These are phyloP conservation scores for Eucalyptus curtisii DNA, from an alignment of 345 rosid genomes.

Conservation along the genomic window DNA sequence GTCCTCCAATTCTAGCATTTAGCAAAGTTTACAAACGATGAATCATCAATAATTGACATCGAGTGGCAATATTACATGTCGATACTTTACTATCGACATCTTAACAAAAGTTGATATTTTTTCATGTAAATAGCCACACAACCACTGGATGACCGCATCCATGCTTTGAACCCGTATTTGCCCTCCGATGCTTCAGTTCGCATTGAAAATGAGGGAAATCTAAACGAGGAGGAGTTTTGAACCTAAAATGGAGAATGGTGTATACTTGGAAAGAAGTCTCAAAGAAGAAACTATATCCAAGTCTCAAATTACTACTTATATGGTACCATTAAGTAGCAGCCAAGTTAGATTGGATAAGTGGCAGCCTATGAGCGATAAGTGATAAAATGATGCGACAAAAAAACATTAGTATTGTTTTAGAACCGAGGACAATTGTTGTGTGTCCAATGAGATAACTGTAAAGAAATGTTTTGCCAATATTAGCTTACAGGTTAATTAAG, in stretches of 20 bases:
- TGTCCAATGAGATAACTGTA: background rate
- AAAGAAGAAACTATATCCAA: background rate
- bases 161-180: background rate
- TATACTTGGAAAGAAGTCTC: background rate
- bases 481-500: background rate
- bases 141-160: background rate
- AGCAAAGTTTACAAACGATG: background rate
- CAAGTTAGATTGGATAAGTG: background rate
- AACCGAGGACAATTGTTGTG: too few relatives aligned
- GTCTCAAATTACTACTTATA: background rate
- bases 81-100: background rate
- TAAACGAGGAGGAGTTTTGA: background rate
- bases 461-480: background rate
- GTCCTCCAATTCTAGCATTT: background rate
- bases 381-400: background rate
- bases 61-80: background rate
- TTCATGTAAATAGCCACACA: background rate
- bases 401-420: background rate
- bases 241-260: background rate
- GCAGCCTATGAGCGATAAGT: background rate
- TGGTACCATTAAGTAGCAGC: background rate
- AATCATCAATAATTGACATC: background rate
- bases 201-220: background rate
- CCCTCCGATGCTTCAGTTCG: background rate
- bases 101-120: background rate